Base-by-base conservation (phyloP, 768 basidiomycete species). In the Sarcodon sp. region DNA sequence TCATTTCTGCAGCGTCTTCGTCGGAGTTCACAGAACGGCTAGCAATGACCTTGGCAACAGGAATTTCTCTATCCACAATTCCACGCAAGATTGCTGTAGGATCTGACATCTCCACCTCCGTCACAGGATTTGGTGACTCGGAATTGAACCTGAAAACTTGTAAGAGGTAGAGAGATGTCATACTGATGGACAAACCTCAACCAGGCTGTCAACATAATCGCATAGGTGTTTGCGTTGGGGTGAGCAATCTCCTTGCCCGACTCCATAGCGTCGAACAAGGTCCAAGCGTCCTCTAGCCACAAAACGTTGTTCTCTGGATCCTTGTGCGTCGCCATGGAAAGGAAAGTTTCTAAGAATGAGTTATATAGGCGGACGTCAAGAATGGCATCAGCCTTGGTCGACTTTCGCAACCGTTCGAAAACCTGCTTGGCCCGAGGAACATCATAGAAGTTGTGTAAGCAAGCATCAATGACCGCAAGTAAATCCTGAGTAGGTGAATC, bases 391-490 rank as follows among this genome's bases (percentile, higher is more conserved):
- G 68, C 67, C 0, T 73, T 54, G 0, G 63, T 53, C 7, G 61
- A 56, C 16, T 52, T 52, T 6, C 82, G 75, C 35, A 92, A 62
- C 7, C 72, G 69, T 43, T 78, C 74, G 53, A 92, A 90, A 18
- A 93, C 74, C 35, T 69, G 66, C 53, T 77, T 77, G 6, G 90
- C 90, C 5, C 91, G 83, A 0, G 73, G 69, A 0, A 91, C 78
- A 59, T 91, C 87, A 60, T 83, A 79, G 2, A 77, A 58, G 52
- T 83, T 76, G 60, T 83, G 73, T 10, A 93, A 64, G 59, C 91
- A 93, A 4, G 88, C 87, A 55, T 86, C 80, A 64, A 93, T 85
- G 53, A 93, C 74, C 0, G 85, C 79, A 9, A 87, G 60, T 47
- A 76, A 69, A 60, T 90, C 86, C 57, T 80, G 76, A 0, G 81